Percentiles rank a stretch among this genome's conserved stretches.
phyloP scores from a whole-genome alignment of 192 early-diverging fungal genomes.

The Podila verticillata region DNA sequence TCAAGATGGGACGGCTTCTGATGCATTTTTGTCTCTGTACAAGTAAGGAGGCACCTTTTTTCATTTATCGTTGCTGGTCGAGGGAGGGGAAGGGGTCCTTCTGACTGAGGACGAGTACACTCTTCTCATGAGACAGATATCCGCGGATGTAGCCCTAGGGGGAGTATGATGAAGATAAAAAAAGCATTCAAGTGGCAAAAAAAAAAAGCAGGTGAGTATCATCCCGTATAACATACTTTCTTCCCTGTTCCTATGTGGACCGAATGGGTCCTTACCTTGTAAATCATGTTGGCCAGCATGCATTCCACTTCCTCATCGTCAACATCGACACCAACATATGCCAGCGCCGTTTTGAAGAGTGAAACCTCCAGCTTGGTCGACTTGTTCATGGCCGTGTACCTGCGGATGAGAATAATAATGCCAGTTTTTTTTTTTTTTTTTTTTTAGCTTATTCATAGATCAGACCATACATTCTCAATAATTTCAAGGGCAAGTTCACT shows the following conservation, averaged over 20 bases:
- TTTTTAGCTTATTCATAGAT: no score
- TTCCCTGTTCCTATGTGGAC: no score
- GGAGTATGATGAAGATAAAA: slow-evolving; percentile 2
- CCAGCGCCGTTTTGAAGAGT: slow-evolving; percentile 72
- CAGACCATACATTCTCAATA: not conserved
- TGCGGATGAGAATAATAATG: slow-evolving; percentile 14
- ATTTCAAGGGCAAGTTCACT: slow-evolving; percentile 22
- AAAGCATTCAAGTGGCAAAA: not conserved
- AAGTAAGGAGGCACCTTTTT: not conserved
- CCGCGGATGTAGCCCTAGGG: slow-evolving; percentile 83
- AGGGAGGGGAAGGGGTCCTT: slow-evolving; percentile 79
- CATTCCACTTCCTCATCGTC: slow-evolving; percentile 84
- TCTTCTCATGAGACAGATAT: slow-evolving; percentile 85
- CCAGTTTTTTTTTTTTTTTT: no score
- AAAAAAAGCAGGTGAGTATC: not conserved
- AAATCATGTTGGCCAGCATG: slow-evolving; percentile 90
- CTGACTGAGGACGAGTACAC: slow-evolving; percentile 78
- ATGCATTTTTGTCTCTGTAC: not conserved
- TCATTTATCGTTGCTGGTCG: slow-evolving; percentile 1
- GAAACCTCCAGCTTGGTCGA: slow-evolving; percentile 67
- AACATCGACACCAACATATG: slow-evolving; percentile 61
- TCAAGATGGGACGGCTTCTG: not conserved
- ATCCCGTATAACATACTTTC: not conserved
- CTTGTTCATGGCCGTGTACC: slow-evolving; percentile 60
- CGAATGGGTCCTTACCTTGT: slow-evolving; percentile 74